phyloP scores from a whole-genome alignment of 2,329 filamentous ascomycete species.

The Aspergillus pseudonomiae region DNA sequence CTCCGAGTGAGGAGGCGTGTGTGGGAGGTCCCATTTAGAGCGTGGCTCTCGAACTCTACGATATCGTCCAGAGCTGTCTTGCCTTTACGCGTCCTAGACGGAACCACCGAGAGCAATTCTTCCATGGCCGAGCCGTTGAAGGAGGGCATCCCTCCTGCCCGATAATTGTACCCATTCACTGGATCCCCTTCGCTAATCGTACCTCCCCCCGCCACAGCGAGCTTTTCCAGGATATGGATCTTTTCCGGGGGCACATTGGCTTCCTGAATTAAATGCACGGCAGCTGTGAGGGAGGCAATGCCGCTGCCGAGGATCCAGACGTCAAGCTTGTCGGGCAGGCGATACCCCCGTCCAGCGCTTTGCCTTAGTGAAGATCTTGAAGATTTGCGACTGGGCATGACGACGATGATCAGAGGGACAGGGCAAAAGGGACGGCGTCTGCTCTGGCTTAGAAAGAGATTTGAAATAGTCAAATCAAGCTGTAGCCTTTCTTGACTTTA shows the following conservation, averaged over 20 bases:
- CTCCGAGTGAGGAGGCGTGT: constrained; percentile 20
- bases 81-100: constrained; percentile 21
- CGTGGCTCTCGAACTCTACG: constrained; percentile 8
- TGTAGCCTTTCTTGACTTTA: neutral
- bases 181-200: constrained; percentile 33
- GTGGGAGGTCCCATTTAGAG: constrained; percentile 1
- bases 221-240: constrained; percentile 41
- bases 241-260: constrained; percentile 35
- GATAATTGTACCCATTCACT: constrained; percentile 40
- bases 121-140: constrained; percentile 38
- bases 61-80: constrained; percentile 25
- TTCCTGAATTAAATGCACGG: constrained; percentile 41
- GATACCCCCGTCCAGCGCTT: constrained; percentile 24
- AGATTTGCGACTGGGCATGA: constrained; percentile 2
- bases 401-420: neutral
- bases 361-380: neutral
- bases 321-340: constrained; percentile 19
- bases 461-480: neutral
- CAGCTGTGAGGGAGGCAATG: constrained; percentile 38
- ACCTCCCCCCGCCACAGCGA: constrained; percentile 33
- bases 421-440: neutral
- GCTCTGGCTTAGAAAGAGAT: neutral
- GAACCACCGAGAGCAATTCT: constrained; percentile 38
- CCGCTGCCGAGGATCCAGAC: constrained; percentile 42
- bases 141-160: constrained; percentile 38